These are phyloP conservation scores for Mitragyna speciosa DNA, from an alignment of 257 asterid genomes.

Conservation along the genomic window DNA sequence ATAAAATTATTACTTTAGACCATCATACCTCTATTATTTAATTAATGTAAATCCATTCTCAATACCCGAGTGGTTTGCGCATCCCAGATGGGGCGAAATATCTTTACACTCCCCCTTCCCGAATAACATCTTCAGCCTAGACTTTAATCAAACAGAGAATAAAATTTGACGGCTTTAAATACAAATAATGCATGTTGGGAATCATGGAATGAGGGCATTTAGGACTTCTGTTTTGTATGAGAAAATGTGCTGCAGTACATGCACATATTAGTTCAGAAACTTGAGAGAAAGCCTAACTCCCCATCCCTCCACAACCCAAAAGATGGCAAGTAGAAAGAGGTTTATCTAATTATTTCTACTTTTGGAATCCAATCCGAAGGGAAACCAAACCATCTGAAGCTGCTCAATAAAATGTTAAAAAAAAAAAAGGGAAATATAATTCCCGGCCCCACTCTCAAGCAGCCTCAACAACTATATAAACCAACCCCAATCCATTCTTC, in stretches of 20 bases:
- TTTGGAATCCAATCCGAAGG: constrained; percentile 41
- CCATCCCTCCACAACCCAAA: constrained; percentile 30
- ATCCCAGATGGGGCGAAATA: constrained; percentile 14
- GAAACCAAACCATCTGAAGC: constrained; percentile 25
- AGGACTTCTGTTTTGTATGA: constrained; percentile 4
- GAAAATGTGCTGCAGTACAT: constrained; percentile 19
- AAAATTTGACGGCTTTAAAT: constrained; percentile 27
- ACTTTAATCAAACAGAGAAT: constrained; percentile 50
- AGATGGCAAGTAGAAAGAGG: constrained; percentile 6
- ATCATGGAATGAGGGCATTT: constrained; percentile 39
- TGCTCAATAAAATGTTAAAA: constrained; percentile 2
- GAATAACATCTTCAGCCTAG: constrained; percentile 46
- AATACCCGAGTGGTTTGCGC: neutral
- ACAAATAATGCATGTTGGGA: constrained; percentile 48
- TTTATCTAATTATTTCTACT: constrained; percentile 30
- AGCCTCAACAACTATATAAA: constrained; percentile 44
- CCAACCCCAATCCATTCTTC: constrained; percentile 38
- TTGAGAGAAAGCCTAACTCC: constrained; percentile 18
- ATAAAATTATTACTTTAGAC: neutral
- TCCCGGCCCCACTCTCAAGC: constrained; percentile 47
- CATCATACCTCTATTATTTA: neutral
- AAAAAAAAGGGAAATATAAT: constrained; percentile 15
- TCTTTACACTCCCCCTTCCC: constrained; percentile 20
- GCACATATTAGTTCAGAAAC: constrained; percentile 21
- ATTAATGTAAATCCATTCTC: neutral